Conservation (phyloP, 768 basidiomycete species). For the Boletus vinaceobasis region DNA sequence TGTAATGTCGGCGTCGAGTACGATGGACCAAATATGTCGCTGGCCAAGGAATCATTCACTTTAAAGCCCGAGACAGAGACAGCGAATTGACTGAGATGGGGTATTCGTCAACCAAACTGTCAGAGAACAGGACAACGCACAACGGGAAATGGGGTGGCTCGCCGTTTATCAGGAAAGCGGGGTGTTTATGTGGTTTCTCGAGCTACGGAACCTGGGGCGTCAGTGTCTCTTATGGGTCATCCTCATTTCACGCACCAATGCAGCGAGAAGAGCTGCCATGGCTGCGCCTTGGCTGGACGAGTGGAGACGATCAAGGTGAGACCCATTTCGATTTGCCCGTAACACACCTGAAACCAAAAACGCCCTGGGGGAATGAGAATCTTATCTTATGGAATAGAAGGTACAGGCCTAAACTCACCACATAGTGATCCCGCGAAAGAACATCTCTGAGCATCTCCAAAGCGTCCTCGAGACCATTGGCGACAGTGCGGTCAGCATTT, state of each 20-base stretch:
- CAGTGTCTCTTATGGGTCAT: background rate
- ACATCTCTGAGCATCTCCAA: slow-evolving; percentile 53
- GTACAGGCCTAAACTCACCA: slow-evolving; percentile 41
- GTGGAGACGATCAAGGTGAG: slow-evolving; percentile 3
- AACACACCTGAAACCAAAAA: slow-evolving; percentile 73
- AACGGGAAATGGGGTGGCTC: slow-evolving; percentile 71
- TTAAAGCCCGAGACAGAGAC: slow-evolving; percentile 74
- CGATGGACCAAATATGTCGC: slow-evolving; percentile 45
- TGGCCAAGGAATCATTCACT: slow-evolving; percentile 43
- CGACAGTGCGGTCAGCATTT: slow-evolving; percentile 49
- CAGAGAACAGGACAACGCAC: slow-evolving; percentile 37
- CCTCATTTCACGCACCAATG: slow-evolving; percentile 50
- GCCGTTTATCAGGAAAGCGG: slow-evolving; percentile 61
- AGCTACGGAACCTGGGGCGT: slow-evolving; percentile 36
- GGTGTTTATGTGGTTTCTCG: slow-evolving; percentile 49
- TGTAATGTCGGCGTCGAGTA: slow-evolving; percentile 75
- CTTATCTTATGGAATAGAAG: background rate
- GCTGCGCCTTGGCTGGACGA: slow-evolving; percentile 68
- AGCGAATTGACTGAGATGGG: slow-evolving; percentile 57
- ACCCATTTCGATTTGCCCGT: background rate
- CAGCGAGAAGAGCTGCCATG: slow-evolving; percentile 66
- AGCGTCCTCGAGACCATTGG: slow-evolving; percentile 56
- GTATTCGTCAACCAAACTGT: background rate
- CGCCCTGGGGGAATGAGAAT: slow-evolving; percentile 46
- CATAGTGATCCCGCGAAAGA: slow-evolving; percentile 57